phyloP scores from a whole-genome alignment of 1,284 basidiomycete species.

The Kalmanozyma brasiliensis region DNA sequence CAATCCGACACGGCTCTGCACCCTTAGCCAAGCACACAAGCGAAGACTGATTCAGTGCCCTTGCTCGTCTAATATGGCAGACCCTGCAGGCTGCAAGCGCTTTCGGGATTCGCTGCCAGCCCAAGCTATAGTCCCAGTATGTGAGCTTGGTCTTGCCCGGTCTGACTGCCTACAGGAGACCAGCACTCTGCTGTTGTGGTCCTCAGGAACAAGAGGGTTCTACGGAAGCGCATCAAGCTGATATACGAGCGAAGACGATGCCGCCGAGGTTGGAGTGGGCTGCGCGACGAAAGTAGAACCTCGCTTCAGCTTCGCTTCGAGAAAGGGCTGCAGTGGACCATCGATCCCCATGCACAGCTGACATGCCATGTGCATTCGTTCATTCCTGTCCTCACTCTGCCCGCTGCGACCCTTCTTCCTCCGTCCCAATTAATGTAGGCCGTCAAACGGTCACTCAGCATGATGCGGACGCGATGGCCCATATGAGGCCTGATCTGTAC shows the following conservation, averaged over 20 bases:
- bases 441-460: no score
- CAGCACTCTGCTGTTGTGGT: no score
- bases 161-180: no score
- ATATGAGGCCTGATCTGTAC: background rate
- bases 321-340: constrained; percentile 24
- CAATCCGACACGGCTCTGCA: constrained; percentile 4
- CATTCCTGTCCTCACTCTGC: background rate
- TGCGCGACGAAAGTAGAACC: background rate
- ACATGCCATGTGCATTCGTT: constrained; percentile 22
- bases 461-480: no score
- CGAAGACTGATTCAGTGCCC: background rate
- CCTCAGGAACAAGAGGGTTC: no score
- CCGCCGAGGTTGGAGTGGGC: no score
- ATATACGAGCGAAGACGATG: no score
- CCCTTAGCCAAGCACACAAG: constrained; percentile 15
- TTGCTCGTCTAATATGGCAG: constrained; percentile 3
- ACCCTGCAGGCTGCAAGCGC: constrained; percentile 28
- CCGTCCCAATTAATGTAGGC: no score
- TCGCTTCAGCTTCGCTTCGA: constrained; percentile 20
- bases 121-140: background rate
- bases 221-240: no score
- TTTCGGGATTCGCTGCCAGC: constrained; percentile 14
- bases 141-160: no score
- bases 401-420: background rate
- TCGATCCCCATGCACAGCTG: constrained; percentile 20